Percentiles rank a stretch among this genome's conserved stretches.
phyloP scores from a whole-genome alignment of 257 asterid genomes.

The Eucommia ulmoides region DNA sequence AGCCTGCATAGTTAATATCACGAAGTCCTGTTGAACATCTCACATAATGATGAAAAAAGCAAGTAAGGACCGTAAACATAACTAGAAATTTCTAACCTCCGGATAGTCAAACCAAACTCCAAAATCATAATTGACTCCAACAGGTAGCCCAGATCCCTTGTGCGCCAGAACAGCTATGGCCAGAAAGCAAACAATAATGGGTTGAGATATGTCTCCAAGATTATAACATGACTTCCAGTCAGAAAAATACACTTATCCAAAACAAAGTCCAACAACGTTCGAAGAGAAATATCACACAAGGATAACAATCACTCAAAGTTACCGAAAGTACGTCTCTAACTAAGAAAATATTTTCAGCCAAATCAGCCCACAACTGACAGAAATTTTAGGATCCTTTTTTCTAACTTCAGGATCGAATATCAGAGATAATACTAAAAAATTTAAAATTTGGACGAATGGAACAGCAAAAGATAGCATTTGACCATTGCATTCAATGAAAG shows the following conservation, averaged over 20 bases:
- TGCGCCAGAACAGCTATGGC: slow-evolving; percentile 85
- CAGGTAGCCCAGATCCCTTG: slow-evolving; percentile 81
- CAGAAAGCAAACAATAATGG: slow-evolving; percentile 7
- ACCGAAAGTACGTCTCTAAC: not conserved
- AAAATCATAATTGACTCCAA: slow-evolving; percentile 74
- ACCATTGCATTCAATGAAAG: too few relatives aligned
- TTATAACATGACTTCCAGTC: not conserved
- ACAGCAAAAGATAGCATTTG: too few relatives aligned
- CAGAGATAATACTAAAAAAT: too few relatives aligned
- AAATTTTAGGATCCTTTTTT: too few relatives aligned
- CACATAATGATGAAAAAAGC: not conserved
- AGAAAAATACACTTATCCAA: not conserved
- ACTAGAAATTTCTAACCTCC: slow-evolving; percentile 69
- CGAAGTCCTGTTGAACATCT: not conserved
- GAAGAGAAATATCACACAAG: not conserved
- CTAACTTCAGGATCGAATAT: too few relatives aligned
- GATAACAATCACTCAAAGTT: not conserved
- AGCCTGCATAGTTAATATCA: not conserved
- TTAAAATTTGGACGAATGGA: too few relatives aligned
- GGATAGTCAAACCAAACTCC: slow-evolving; percentile 86
- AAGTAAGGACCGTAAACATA: not conserved
- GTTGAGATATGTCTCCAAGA: not conserved
- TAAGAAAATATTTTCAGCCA: too few relatives aligned
- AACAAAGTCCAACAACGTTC: not conserved
- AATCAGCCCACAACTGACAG: too few relatives aligned